Evolutionary conservation across 129 eudicot genomes (phyloP), one percentile per base, ranked within the genome.

Genomic region (Lactuca saligna): DNA sequence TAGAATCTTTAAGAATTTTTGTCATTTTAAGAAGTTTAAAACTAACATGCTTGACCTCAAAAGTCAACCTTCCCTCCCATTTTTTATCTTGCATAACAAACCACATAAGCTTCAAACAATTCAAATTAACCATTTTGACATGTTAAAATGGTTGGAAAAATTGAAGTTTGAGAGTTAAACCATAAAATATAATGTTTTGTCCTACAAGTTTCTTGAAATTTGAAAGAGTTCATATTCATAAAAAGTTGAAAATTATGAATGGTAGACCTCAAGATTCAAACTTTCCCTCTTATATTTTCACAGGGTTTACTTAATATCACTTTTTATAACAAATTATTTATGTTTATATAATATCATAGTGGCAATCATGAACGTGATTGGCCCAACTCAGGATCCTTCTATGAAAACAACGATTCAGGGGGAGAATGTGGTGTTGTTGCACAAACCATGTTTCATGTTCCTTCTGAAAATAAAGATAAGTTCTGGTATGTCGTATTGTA

Each of bases 381-480:
- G 89, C 92, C 91, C 20, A 80, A 73, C 33, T 72, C 89, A 13
- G 89, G 96, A 57, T 86, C 96, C 63, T 81, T 89, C 55, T 89
- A 89, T 16, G 78, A 60, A n/a, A 71, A 38, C 69, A 58, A 66
- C 34, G 96, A 86, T 75, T 89, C 96, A 9, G 96, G 92, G 50
- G 96, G 96, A 38, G 96, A 89, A 83, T 89, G 96, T 61, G 96
- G 92, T 69, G 92, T 86, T 32, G 68, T 65, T 4, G 92, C 89
- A 13, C 80, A 83, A 69, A 83, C 84, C 56, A 83, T 81, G 85
- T 89, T 83, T 64, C 79, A 80, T 11, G 83, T 75, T 65, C 96
- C 96, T 55, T 79, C 93, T 8, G 87, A 83, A 13, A 89, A 86
- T 57, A 77, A 81, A 65, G 92, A 85, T 46, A 89, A 83, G 20